These are phyloP conservation scores for Fraxinus pennsylvanica DNA, from an alignment of 257 asterid species.

Conservation along the genomic window DNA sequence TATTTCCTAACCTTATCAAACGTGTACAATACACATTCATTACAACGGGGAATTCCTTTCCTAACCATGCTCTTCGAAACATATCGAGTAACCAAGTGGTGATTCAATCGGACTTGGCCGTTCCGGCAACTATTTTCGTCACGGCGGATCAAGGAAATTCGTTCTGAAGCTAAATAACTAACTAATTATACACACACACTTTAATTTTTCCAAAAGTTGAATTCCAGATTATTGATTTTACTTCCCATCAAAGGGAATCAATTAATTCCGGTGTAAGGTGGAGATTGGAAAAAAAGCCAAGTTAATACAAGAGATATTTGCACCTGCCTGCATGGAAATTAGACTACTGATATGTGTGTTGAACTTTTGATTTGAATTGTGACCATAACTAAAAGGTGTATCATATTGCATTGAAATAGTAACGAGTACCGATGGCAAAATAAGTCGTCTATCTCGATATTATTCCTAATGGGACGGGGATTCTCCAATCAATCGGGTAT, in stretches of 20 bases:
- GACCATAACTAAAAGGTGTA: no score
- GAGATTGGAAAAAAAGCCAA: neutral
- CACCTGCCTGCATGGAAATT: neutral
- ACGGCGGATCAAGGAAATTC: slow-evolving; percentile 67
- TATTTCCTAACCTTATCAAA: slow-evolving; percentile 59
- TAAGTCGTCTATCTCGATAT: no score
- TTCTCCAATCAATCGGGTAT: no score
- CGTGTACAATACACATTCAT: slow-evolving; percentile 65
- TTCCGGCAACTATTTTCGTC: slow-evolving; percentile 57
- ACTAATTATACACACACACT: neutral
- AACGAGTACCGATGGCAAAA: no score
- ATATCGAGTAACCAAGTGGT: slow-evolving; percentile 54
- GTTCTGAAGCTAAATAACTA: slow-evolving; percentile 4
- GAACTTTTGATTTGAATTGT: neutral
- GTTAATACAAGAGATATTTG: neutral
- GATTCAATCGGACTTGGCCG: slow-evolving; percentile 51
- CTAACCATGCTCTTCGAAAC: slow-evolving; percentile 59
- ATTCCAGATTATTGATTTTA: neutral
- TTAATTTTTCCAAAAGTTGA: neutral
- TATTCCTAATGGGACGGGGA: no score
- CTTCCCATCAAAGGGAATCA: neutral
- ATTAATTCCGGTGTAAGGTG: neutral
- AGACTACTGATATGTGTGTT: neutral
- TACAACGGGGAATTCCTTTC: slow-evolving; percentile 40
- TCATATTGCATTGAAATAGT: no score